Evolutionary conservation across 2,329 filamentous ascomycete genomes (phyloP), one percentile per base, ranked within the genome.

Genomic region (Diaporthe sp.): DNA sequence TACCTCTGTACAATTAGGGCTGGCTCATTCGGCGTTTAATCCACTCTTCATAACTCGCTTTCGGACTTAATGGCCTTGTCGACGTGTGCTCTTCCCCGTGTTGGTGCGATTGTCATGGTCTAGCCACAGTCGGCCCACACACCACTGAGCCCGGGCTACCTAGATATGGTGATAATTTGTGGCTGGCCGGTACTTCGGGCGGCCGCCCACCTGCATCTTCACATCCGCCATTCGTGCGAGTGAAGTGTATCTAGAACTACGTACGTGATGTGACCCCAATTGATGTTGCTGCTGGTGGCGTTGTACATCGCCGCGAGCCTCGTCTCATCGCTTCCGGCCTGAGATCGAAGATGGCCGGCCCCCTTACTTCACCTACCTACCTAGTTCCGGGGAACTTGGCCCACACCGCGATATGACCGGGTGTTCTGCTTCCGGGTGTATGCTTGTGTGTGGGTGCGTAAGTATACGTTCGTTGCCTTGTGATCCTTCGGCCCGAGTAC

Each of bases 1-100:
- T 64, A 64, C 60, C 60, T 64, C 60, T 64, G 60, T 64, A 64
- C 60, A 64, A 64, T 64, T 64, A 64, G 60, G 60, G 28, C 60
- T 45, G 60, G 10, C 15, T 45, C 17, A 33, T 30, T 47, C 7
- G 40, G 60, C 45, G 9, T 64, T 25, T 6, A 38, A 38, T 38
- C 8, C 19, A 58, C 22, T 58, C 17, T 38, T 38, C 10, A 22
- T 17, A 19, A 7, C 4, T 52, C 50, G 17, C 52, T n/a, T 13
- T 38, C 1, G 5, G 19, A 8, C 15, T n/a, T 2, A 2, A 10
- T 22, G 30, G 8, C 12, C 17, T 22, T 57, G 3, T 38, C 55
- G 3, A 35, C 33, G 19, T 38, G 38, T 13, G 19, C n/a, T 19
- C 19, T 22, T 30, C 15, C 15, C 28, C 28, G 15, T 55, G 2